phyloP scores from a whole-genome alignment of 176 grass and related monocot species.

The Triticum urartu region DNA sequence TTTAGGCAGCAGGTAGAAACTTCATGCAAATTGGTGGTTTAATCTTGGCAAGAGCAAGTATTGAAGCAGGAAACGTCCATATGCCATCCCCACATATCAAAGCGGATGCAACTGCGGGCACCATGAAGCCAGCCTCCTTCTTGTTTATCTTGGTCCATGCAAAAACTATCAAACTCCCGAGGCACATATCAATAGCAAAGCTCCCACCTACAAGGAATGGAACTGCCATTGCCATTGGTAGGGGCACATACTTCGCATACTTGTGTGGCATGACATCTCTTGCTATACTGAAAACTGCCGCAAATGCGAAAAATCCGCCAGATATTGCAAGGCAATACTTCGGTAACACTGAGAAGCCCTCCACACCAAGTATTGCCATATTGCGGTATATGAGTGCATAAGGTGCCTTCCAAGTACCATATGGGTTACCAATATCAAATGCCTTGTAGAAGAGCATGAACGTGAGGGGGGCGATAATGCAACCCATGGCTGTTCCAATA shows the following conservation, averaged over 20 bases:
- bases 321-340: constrained; percentile 65
- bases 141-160: constrained; percentile 61
- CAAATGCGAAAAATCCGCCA: constrained; percentile 72
- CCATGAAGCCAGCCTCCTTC: constrained; percentile 55
- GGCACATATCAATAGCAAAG: constrained; percentile 83
- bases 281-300: constrained; percentile 35
- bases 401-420: constrained; percentile 79
- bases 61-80: constrained; percentile 84
- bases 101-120: constrained; percentile 80
- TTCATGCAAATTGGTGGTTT: constrained; percentile 92
- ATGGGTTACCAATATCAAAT: constrained; percentile 79
- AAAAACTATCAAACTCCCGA: constrained; percentile 69
- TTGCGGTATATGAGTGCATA: constrained; percentile 86
- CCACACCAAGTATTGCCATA: constrained; percentile 86
- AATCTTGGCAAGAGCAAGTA: constrained; percentile 76
- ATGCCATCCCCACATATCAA: constrained; percentile 88
- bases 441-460: constrained; percentile 92
- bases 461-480: constrained; percentile 64
- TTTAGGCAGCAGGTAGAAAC: constrained; percentile 44
- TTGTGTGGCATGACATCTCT: constrained; percentile 55
- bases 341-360: constrained; percentile 69
- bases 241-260: constrained; percentile 48
- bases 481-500: constrained; percentile 78
- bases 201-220: constrained; percentile 81
- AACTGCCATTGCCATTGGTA: constrained; percentile 94